A percentile compares a stretch with the other conserved stretches of the same genome.
phyloP scores from a whole-genome alignment of 2,329 filamentous ascomycete species.

The Simplicillium sp. region DNA sequence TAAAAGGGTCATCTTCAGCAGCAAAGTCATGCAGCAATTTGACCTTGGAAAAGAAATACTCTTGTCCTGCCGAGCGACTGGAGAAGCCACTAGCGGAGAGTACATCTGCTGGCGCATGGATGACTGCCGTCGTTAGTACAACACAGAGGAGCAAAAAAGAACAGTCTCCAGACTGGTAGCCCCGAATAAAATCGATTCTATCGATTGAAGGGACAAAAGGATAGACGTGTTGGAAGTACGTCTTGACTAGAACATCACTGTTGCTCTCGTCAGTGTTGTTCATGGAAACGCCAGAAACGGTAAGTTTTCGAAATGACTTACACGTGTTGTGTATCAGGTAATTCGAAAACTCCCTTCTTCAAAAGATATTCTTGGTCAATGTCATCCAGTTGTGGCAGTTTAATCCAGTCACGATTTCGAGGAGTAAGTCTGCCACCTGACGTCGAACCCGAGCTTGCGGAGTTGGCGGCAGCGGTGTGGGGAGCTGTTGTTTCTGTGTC shows the following conservation, averaged over 20 bases:
- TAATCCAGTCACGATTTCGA: not conserved
- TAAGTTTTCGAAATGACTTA: not conserved
- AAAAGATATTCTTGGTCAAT: slow-evolving; percentile 2
- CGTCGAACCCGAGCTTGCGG: no score
- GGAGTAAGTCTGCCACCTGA: no score
- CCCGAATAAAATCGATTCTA: not conserved
- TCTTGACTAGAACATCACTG: no score
- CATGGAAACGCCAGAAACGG: not conserved
- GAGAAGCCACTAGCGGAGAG: not conserved
- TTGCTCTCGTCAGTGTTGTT: no score
- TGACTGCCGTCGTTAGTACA: not conserved
- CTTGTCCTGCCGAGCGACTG: not conserved
- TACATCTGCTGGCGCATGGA: not conserved
- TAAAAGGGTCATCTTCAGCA: not conserved
- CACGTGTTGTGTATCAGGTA: slow-evolving; percentile 1
- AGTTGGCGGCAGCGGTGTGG: no score
- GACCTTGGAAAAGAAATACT: not conserved
- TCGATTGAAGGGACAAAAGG: slow-evolving; percentile 2
- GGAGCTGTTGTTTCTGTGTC: not conserved
- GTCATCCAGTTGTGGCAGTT: slow-evolving; percentile 1
- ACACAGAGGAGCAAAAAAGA: slow-evolving; percentile 2
- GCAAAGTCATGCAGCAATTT: slow-evolving; percentile 1
- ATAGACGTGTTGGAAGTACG: not conserved
- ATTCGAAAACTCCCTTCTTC: slow-evolving; percentile 1
- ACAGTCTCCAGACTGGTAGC: not conserved